Conservation (phyloP, 441 rosid genomes). For the Corymbia citriodora region DNA sequence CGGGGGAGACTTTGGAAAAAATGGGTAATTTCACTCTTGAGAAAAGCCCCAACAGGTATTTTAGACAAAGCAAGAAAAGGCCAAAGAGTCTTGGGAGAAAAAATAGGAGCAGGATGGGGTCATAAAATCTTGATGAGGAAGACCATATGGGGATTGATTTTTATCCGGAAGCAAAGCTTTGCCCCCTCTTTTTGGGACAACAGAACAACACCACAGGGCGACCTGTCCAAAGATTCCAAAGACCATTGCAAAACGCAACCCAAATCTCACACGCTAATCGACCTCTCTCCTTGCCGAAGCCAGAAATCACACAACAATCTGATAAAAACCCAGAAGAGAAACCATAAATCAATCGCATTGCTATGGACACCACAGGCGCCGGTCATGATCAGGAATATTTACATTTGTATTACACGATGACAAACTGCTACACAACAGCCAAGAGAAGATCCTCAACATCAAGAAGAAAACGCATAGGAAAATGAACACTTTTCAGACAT, state of each 20-base stretch:
- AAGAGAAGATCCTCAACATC: not conserved
- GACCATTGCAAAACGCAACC: not conserved
- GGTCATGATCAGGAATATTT: not conserved
- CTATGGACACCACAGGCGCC: not conserved
- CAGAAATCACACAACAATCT: not conserved
- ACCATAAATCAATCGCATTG: not conserved
- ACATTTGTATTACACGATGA: not conserved
- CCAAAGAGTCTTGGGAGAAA: not conserved
- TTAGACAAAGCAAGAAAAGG: not conserved
- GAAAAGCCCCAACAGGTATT: not conserved
- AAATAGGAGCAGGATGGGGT: not conserved
- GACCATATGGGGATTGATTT: not conserved
- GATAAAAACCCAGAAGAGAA: not conserved
- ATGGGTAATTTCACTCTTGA: not conserved
- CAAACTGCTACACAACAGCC: not conserved
- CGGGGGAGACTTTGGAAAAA: not conserved
- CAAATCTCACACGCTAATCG: not conserved
- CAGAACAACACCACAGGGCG: not conserved
- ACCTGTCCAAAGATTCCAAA: not conserved
- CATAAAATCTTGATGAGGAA: not conserved
- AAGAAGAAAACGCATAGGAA: not conserved
- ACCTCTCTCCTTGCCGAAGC: not conserved
- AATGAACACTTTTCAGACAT: not conserved
- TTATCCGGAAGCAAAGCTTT: not conserved
- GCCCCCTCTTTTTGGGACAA: not conserved